Evolutionary conservation across 2,329 filamentous ascomycete species (phyloP).

Genomic region (Fusarium azukiicola): DNA sequence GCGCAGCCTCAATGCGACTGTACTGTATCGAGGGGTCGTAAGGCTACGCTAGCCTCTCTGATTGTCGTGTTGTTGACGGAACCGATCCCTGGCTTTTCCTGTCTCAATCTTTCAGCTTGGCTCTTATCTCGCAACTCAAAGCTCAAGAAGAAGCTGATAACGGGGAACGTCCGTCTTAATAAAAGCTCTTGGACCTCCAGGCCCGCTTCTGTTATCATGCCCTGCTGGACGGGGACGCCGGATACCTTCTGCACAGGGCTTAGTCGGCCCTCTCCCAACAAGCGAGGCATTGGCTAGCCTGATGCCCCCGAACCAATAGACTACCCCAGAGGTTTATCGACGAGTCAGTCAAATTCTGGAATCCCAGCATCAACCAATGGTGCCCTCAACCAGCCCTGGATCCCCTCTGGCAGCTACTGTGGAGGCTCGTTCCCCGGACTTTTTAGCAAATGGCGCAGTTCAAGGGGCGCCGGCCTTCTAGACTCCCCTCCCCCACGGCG

Average conservation of each 20-base stretch:
- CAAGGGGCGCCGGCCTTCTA: not conserved
- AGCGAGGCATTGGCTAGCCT: not conserved
- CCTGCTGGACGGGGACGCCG: not conserved
- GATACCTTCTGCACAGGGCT: slow-evolving; percentile 19
- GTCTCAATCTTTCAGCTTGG: not conserved
- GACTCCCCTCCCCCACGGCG: slow-evolving; percentile 17
- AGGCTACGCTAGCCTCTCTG: not conserved
- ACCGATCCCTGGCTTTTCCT: not conserved
- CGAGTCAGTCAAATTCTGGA: slow-evolving; percentile 18
- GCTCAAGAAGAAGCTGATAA: slow-evolving; percentile 4
- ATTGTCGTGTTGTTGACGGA: not conserved
- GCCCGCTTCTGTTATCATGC: slow-evolving; percentile 2
- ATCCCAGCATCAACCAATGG: slow-evolving; percentile 10
- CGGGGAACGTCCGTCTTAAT: slow-evolving; percentile 5
- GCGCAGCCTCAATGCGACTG: not conserved
- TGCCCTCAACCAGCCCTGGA: not conserved
- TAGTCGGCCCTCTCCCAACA: not conserved
- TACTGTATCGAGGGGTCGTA: not conserved
- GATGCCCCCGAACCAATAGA: not conserved
- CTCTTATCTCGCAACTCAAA: not conserved
- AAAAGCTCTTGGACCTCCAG: not conserved
- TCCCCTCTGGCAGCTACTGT: not conserved
- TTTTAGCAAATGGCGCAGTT: slow-evolving; percentile 7
- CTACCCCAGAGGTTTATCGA: not conserved
- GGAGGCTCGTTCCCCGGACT: slow-evolving; percentile 18